These are phyloP conservation scores for Colletotrichum echinochloae DNA, from an alignment of 2,329 filamentous ascomycete genomes.

Conservation along the genomic window DNA sequence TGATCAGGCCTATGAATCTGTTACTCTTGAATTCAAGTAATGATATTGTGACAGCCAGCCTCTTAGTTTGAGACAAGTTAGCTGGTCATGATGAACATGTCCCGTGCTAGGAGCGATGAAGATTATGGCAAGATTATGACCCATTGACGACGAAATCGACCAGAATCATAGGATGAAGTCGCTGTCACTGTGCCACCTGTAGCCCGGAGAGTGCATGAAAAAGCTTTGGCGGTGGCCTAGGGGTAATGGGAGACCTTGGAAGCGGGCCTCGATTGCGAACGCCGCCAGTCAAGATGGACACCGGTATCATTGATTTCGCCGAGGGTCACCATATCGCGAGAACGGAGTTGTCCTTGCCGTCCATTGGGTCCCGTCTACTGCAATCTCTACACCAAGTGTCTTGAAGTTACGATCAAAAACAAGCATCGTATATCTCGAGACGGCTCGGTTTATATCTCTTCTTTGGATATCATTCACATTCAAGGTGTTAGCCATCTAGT, in stretches of 20 bases:
- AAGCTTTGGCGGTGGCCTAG: background rate
- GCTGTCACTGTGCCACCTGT: too few relatives aligned
- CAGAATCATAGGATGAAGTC: too few relatives aligned
- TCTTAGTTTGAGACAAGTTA: too few relatives aligned
- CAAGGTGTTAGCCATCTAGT: background rate
- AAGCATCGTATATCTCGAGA: background rate
- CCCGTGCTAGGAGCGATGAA: too few relatives aligned
- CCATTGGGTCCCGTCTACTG: background rate
- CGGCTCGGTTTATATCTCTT: background rate
- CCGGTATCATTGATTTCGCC: slow-evolving; percentile 8
- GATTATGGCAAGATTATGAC: too few relatives aligned
- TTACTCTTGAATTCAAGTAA: too few relatives aligned
- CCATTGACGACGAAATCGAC: too few relatives aligned
- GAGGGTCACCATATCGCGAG: background rate
- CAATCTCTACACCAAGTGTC: background rate
- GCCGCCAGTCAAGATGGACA: slow-evolving; percentile 18
- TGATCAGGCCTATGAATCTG: too few relatives aligned
- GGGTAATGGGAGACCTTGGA: background rate
- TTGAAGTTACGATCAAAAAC: background rate
- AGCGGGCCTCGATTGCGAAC: background rate
- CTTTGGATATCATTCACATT: background rate
- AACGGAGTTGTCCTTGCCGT: background rate
- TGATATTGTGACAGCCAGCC: too few relatives aligned
- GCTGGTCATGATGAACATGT: too few relatives aligned
- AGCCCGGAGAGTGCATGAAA: too few relatives aligned